phyloP scores from a whole-genome alignment of 345 rosid species.

The Eucalyptus polyanthemos region DNA sequence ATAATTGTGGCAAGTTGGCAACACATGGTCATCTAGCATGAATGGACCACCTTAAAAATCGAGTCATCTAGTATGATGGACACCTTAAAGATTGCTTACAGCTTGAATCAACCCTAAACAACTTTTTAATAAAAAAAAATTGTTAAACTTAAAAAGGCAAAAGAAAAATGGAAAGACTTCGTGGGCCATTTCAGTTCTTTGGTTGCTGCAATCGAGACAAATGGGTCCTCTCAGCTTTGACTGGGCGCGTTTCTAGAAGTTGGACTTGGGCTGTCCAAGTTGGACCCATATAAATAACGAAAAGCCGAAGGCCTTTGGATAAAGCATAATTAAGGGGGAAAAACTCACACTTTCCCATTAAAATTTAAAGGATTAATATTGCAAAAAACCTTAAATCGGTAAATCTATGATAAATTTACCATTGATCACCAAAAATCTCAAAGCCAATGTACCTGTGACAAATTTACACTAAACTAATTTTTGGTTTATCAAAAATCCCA shows the following conservation, averaged over 20 bases:
- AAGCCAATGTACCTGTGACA: fast-evolving
- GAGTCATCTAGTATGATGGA: neutral
- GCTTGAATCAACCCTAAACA: neutral
- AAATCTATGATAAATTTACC: neutral
- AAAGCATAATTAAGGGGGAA: neutral
- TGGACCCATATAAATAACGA: neutral
- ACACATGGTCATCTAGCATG: neutral
- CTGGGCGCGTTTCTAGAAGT: neutral
- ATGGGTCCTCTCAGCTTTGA: neutral
- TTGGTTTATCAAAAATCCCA: neutral
- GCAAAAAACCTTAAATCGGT: neutral
- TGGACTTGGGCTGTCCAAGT: neutral
- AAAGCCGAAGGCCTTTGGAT: neutral
- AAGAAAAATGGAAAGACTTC: neutral
- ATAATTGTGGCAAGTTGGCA: neutral
- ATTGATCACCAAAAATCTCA: neutral
- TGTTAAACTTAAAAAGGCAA: neutral
- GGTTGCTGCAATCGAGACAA: neutral
- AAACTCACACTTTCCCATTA: neutral
- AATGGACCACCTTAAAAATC: neutral
- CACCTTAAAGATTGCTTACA: neutral
- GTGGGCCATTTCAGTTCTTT: neutral
- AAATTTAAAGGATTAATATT: too few relatives aligned
- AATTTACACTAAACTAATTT: too few relatives aligned
- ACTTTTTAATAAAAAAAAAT: neutral